These are phyloP conservation scores for Botrytis squamosa DNA, from an alignment of 2,329 filamentous ascomycete genomes.

Conservation along the genomic window DNA sequence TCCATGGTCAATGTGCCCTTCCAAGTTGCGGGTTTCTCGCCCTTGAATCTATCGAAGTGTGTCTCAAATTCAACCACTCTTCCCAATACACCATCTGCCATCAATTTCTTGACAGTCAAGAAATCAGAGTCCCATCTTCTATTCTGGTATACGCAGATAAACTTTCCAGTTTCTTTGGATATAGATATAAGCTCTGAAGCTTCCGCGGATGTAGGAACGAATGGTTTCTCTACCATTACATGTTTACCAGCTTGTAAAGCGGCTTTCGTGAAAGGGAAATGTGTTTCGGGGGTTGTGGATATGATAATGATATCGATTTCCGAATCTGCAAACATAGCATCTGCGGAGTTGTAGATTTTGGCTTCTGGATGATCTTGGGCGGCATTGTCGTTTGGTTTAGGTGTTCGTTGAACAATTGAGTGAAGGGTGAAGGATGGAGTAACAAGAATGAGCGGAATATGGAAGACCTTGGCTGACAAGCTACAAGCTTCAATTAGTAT, in stretches of 20 bases:
- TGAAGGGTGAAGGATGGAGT: slow-evolving; percentile 66
- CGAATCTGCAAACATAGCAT: slow-evolving; percentile 63
- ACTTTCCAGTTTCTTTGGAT: slow-evolving; percentile 41
- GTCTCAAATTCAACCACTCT: slow-evolving; percentile 76
- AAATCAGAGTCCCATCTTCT: slow-evolving; percentile 77
- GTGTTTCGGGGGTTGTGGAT: slow-evolving; percentile 69
- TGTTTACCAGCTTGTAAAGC: slow-evolving; percentile 72
- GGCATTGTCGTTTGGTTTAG: slow-evolving; percentile 63
- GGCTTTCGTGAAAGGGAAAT: slow-evolving; percentile 63
- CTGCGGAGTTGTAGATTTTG: slow-evolving; percentile 62
- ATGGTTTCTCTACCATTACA: slow-evolving; percentile 80
- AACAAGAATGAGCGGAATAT: slow-evolving; percentile 73
- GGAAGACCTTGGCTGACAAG: slow-evolving; percentile 73
- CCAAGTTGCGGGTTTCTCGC: slow-evolving; percentile 61
- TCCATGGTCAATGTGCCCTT: slow-evolving; percentile 60
- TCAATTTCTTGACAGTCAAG: slow-evolving; percentile 63
- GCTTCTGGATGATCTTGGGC: slow-evolving; percentile 64
- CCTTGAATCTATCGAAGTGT: slow-evolving; percentile 74
- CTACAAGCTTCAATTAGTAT: slow-evolving; percentile 35
- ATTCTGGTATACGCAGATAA: slow-evolving; percentile 49
- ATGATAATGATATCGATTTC: slow-evolving; percentile 69
- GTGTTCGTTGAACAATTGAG: slow-evolving; percentile 73
- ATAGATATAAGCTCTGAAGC: slow-evolving; percentile 57
- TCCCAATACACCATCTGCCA: slow-evolving; percentile 60
- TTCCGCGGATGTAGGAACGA: slow-evolving; percentile 69